phyloP scores from a whole-genome alignment of 192 early-diverging fungal species.

The Mortierella alpina region DNA sequence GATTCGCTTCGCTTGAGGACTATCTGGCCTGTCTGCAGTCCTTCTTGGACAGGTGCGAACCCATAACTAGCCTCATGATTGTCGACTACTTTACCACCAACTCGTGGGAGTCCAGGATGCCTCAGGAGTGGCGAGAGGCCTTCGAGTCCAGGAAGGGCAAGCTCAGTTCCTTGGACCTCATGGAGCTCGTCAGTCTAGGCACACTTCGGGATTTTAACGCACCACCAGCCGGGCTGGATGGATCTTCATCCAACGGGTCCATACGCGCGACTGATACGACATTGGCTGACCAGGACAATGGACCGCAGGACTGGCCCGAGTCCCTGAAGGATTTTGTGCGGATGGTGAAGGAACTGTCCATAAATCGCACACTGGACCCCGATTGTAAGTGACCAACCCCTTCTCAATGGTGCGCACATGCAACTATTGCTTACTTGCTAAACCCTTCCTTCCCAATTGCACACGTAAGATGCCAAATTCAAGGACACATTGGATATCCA shows the following conservation, averaged over 20 bases:
- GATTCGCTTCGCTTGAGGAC: conserved; percentile 28
- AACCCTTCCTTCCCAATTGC: neutral
- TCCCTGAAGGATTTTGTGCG: conserved; percentile 53
- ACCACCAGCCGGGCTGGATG: neutral
- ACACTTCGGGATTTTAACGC: conserved; percentile 26
- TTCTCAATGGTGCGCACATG: neutral
- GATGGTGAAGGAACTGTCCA: conserved; percentile 36
- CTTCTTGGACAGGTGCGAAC: conserved; percentile 25
- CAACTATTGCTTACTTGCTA: neutral
- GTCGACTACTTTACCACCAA: conserved; percentile 62
- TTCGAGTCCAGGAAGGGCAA: conserved; percentile 39
- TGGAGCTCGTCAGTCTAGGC: conserved; percentile 47
- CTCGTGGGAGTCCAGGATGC: conserved; percentile 57
- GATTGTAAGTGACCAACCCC: conserved; percentile 28
- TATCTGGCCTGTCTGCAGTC: conserved; percentile 23
- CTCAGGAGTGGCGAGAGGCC: conserved; percentile 57
- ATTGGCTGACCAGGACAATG: neutral
- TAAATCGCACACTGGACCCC: conserved; percentile 37
- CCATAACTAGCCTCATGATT: conserved; percentile 51
- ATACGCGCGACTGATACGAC: neutral
- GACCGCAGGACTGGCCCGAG: conserved; percentile 58
- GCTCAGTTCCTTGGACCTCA: conserved; percentile 43
- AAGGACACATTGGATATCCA: conserved; percentile 62
- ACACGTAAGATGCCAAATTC: conserved; percentile 32
- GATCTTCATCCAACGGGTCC: neutral